Base-by-base conservation (phyloP, 2,329 filamentous ascomycete genomes). In the Microdochium paspali region DNA sequence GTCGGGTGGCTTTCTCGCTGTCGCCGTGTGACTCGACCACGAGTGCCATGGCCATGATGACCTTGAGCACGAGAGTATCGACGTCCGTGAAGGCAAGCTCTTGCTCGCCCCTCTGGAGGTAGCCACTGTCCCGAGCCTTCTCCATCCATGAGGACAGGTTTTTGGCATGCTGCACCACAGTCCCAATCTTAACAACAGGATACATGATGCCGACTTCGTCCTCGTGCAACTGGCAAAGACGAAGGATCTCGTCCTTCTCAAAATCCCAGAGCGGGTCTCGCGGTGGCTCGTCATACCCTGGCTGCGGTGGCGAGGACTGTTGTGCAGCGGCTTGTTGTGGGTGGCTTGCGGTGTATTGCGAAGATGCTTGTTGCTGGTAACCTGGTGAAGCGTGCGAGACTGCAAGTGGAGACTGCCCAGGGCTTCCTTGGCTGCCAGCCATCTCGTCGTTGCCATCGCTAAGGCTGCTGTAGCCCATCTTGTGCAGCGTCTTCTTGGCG, bases 191-290 rank as follows among this genome's bases (percentile, higher is more conserved):
- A 44, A 95, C 65, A 3, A 95, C 79, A 0, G 91, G 91, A 62
- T 95, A 95, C 88, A 95, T 94, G 57, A 91, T 79, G 40, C 88
- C 88, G 57, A 94, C 84, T 61, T 96, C 90, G 57, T 96, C 90
- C 54, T 95, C 87, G 59, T 93, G 91, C 0, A 94, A 71, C 13
- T 79, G 75, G 54, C 87, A 88, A 13, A 96, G 68, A 1, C 88
- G 80, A 20, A 91, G 64, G 57, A 93, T 87, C 59, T 96, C 90
- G 30, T 90, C 81, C 57, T 84, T 83, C 47, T 79, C 78, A 44
- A 94, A 78, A 7, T 82, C 74, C 80, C 89, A 90, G 24, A 97
- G 77, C 0, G 90, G 89, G 60, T 96, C 91, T 74, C 51, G 69
- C 46, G 58, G 51, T 10, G 46, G 49, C 31, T 15, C 50, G 2